A percentile compares a stretch with the other conserved stretches of the same genome.
These are phyloP conservation scores for Aspergillus taichungensis DNA, from an alignment of 495 filamentous ascomycete genomes.

Conservation along the genomic window DNA sequence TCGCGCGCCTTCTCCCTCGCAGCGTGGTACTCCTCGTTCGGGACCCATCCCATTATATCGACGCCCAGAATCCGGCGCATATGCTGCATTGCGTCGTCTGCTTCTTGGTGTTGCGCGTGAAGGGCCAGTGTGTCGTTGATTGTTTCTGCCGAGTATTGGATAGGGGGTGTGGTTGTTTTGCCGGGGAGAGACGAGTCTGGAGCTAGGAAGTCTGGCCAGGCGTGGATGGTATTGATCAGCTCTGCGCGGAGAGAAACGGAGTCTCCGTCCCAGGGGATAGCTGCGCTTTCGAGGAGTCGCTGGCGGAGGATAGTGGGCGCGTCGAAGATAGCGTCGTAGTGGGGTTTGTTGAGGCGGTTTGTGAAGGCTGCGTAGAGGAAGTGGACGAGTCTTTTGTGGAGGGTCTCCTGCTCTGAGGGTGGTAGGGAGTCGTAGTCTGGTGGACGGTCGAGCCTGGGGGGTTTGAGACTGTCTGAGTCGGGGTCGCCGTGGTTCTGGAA, in stretches of 20 bases:
- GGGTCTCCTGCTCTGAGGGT: conserved; percentile 10
- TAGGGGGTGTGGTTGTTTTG: conserved; percentile 3
- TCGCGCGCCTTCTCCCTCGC: conserved; percentile 8
- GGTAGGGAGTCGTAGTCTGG: conserved; percentile 9
- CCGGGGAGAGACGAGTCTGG: too few relatives aligned
- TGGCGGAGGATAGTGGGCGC: conserved; percentile 15
- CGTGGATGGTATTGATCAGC: conserved; percentile 11
- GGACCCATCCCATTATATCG: conserved; percentile 17
- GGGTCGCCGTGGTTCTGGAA: conserved; percentile 24
- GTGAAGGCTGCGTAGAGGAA: conserved; percentile 19
- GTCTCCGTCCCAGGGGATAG: conserved; percentile 24
- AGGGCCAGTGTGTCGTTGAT: conserved; percentile 12
- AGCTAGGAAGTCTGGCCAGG: conserved; percentile 12
- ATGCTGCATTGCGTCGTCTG: conserved; percentile 14
- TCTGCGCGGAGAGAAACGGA: conserved; percentile 14
- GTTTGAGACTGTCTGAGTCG: conserved; percentile 11
- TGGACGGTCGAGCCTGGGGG: conserved; percentile 10
- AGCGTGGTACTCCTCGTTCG: conserved; percentile 13
- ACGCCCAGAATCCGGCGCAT: conserved; percentile 12
- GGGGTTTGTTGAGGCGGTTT: conserved; percentile 12
- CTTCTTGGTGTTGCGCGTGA: conserved; percentile 14
- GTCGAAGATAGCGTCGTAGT: conserved; percentile 20
- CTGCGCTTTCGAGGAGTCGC: conserved; percentile 13
- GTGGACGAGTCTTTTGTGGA: conserved; percentile 12
- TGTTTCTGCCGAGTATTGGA: conserved; percentile 9